Percentiles rank a stretch among this genome's conserved stretches.
These are phyloP conservation scores for Aspergillus saccharolyticus DNA, from an alignment of 495 filamentous ascomycete genomes.

Conservation along the genomic window DNA sequence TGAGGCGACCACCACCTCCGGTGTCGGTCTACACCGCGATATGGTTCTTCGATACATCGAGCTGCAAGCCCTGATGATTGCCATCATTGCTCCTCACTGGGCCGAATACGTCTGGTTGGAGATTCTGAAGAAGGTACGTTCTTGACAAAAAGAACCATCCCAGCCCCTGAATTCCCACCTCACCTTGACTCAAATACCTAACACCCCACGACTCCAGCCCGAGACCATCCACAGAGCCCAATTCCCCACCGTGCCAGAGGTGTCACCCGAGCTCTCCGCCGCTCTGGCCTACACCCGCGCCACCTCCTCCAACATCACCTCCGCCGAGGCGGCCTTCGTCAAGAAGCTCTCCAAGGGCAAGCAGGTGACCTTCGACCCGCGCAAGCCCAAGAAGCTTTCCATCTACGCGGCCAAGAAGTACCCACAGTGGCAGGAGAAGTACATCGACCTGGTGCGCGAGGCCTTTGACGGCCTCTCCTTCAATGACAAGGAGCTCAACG, in stretches of 20 bases:
- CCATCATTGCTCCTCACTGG: slow-evolving; percentile 87
- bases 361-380: slow-evolving; percentile 71
- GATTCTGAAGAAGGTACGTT: slow-evolving; percentile 66
- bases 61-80: slow-evolving; percentile 77
- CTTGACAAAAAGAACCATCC: background rate
- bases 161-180: background rate
- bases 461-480: slow-evolving; percentile 53
- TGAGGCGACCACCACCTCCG: slow-evolving; percentile 65
- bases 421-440: slow-evolving; percentile 87
- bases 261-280: slow-evolving; percentile 60
- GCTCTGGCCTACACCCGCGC: slow-evolving; percentile 73
- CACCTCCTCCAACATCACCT: slow-evolving; percentile 74
- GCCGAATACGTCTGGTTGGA: slow-evolving; percentile 90
- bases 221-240: slow-evolving; percentile 71
- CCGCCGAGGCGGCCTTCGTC: slow-evolving; percentile 77
- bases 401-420: slow-evolving; percentile 74
- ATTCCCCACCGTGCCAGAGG: slow-evolving; percentile 67
- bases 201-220: slow-evolving; percentile 25
- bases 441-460: slow-evolving; percentile 74
- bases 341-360: slow-evolving; percentile 87
- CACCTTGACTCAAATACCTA: slow-evolving; percentile 12
- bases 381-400: slow-evolving; percentile 84
- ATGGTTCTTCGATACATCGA: slow-evolving; percentile 72
- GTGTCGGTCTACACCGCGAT: slow-evolving; percentile 77
- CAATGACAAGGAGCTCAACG: slow-evolving; percentile 76